Evolutionary conservation across 2,329 filamentous ascomycete species (phyloP).

Genomic region (Rhinocladiella mackenziei): DNA sequence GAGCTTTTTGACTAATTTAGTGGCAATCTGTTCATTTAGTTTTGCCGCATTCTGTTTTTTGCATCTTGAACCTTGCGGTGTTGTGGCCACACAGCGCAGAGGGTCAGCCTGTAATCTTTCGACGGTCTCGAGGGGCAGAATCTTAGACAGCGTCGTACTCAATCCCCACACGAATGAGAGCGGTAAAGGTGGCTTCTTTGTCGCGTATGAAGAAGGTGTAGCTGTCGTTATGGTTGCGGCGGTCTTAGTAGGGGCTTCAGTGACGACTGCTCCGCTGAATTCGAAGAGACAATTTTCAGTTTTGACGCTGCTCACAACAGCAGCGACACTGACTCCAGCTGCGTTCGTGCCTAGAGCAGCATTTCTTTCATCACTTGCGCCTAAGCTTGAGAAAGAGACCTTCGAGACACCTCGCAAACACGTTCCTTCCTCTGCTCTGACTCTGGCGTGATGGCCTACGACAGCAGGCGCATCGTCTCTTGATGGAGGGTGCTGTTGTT

Average conservation of each 20-base stretch:
- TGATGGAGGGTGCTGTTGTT: too few species aligned
- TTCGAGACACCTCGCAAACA: too few species aligned
- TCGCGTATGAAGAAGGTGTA: not conserved
- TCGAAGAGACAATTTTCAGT: not conserved
- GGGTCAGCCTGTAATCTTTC: conserved; percentile 5
- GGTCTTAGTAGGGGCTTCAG: not conserved
- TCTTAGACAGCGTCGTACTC: conserved; percentile 1
- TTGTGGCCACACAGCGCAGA: conserved; percentile 2
- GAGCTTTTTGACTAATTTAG: not conserved
- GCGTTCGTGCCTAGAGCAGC: not conserved
- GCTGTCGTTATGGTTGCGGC: not conserved
- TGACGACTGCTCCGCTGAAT: not conserved
- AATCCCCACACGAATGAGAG: not conserved
- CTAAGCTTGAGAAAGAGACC: too few species aligned
- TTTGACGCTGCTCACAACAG: conserved; percentile 1
- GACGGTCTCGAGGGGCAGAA: conserved; percentile 5
- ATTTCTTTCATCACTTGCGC: not conserved
- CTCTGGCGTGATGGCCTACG: too few species aligned
- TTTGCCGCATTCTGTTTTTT: not conserved
- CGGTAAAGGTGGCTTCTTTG: not conserved
- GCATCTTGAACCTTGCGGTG: not conserved
- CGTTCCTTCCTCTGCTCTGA: too few species aligned
- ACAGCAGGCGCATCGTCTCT: too few species aligned
- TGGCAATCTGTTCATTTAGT: not conserved
- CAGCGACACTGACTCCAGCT: not conserved